A percentile compares a stretch with the other conserved stretches of the same genome.
phyloP scores from a whole-genome alignment of 495 filamentous ascomycete species.

The Xylaria castorea region DNA sequence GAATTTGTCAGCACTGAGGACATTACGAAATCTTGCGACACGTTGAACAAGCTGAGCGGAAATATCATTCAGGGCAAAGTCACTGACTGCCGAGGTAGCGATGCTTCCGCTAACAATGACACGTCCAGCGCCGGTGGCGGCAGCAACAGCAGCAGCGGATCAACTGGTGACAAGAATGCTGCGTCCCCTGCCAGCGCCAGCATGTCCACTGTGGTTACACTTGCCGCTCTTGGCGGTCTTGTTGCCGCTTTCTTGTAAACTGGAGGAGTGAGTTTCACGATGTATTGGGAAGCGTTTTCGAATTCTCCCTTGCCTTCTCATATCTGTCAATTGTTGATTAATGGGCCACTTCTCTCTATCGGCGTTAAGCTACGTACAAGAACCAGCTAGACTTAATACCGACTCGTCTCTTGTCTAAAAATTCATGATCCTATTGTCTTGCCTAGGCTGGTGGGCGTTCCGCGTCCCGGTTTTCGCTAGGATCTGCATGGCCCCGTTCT shows the following conservation, averaged over 20 bases:
- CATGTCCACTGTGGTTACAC: slow-evolving; percentile 45
- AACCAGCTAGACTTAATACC: slow-evolving; percentile 46
- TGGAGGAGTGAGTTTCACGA: slow-evolving; percentile 8
- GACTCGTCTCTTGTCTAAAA: slow-evolving; percentile 37
- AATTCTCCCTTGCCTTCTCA: slow-evolving; percentile 32
- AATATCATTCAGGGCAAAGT: slow-evolving; percentile 66
- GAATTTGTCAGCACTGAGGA: slow-evolving; percentile 78
- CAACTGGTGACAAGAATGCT: background rate
- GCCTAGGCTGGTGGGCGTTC: background rate
- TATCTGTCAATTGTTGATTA: slow-evolving; percentile 42
- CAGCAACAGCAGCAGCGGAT: slow-evolving; percentile 31
- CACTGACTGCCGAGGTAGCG: slow-evolving; percentile 59
- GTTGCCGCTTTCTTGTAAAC: slow-evolving; percentile 44
- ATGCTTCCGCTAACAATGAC: slow-evolving; percentile 50
- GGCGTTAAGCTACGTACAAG: slow-evolving; percentile 38
- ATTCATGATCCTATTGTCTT: slow-evolving; percentile 5
- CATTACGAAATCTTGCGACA: slow-evolving; percentile 57
- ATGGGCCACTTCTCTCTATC: slow-evolving; percentile 31
- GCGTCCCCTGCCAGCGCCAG: slow-evolving; percentile 44
- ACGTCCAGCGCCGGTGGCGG: slow-evolving; percentile 41
- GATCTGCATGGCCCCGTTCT: background rate
- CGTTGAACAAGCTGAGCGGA: slow-evolving; percentile 55
- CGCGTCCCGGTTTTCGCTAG: background rate
- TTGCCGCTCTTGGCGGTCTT: slow-evolving; percentile 48
- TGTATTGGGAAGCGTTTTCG: slow-evolving; percentile 1